A percentile compares a stretch with the other conserved stretches of the same genome.
Evolutionary conservation across 108 stramenopile genomes (phyloP).

Genomic region (Nannochloropsis salina): DNA sequence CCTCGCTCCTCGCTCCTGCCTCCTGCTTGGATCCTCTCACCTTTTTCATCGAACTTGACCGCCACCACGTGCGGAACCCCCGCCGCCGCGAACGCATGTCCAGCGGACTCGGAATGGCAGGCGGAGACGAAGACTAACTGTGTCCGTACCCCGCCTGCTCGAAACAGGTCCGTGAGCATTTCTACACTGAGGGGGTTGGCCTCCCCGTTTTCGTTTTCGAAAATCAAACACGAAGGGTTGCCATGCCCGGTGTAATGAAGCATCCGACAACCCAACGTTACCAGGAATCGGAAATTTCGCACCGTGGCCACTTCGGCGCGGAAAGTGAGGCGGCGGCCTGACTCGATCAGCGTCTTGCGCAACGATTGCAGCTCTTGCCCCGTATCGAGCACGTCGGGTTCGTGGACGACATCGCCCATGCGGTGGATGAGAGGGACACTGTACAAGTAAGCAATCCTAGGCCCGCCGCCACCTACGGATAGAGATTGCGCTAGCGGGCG

Average conservation of each 20-base stretch:
- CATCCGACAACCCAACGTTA: constrained; percentile 36
- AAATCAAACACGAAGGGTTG: constrained; percentile 21
- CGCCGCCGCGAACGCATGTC: constrained; percentile 76
- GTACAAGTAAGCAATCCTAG: neutral
- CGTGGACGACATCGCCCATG: neutral
- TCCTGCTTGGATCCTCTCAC: neutral
- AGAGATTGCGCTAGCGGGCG: neutral
- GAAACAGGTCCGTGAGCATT: constrained; percentile 31
- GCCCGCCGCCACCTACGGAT: neutral
- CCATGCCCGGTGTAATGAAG: constrained; percentile 52
- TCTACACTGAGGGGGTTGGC: constrained; percentile 24
- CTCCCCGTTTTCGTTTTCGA: constrained; percentile 31
- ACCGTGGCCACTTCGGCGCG: constrained; percentile 39
- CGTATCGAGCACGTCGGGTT: neutral
- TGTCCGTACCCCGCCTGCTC: constrained; percentile 37
- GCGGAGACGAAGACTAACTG: constrained; percentile 86
- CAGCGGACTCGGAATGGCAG: constrained; percentile 71
- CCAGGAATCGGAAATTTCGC: constrained; percentile 28
- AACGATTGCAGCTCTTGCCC: constrained; percentile 7
- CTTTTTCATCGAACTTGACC: constrained; percentile 67
- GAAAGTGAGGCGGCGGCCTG: constrained; percentile 10
- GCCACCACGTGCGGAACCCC: constrained; percentile 94
- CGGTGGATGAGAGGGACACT: neutral
- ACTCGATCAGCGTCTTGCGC: constrained; percentile 4
- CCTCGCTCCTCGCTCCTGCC: neutral